Evolutionary conservation across 106 monocot species (phyloP).

Genomic region (Chionographis japonica): DNA sequence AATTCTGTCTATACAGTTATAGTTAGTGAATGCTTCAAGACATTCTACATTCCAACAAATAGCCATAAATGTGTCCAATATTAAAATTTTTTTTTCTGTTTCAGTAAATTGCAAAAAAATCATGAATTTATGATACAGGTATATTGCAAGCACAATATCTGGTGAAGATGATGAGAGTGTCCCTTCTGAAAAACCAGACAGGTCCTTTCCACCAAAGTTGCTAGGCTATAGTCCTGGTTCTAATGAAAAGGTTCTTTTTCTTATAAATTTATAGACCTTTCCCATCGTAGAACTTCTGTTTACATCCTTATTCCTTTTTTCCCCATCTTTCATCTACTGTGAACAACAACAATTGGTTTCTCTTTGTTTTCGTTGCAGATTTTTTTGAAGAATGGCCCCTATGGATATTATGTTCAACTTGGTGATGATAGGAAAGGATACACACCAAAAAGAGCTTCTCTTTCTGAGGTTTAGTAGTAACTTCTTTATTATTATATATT

Average conservation of each 20-base stretch:
- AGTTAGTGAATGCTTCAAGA: too few relatives aligned
- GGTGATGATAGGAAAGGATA: conserved; percentile 77
- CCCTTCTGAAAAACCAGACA: conserved; percentile 36
- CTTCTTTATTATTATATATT: not conserved
- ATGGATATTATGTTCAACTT: conserved; percentile 85
- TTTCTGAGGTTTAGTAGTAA: conserved; percentile 49
- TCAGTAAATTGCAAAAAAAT: not conserved
- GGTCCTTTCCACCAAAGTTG: conserved; percentile 62
- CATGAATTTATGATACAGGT: conserved; percentile 30
- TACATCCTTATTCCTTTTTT: too few relatives aligned
- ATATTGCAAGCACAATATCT: conserved; percentile 51
- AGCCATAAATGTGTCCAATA: too few relatives aligned
- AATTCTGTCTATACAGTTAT: too few relatives aligned
- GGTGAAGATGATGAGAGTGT: conserved; percentile 48
- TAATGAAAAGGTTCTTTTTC: conserved; percentile 55
- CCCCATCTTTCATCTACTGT: not conserved
- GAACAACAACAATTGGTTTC: not conserved
- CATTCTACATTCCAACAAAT: too few relatives aligned
- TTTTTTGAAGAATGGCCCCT: conserved; percentile 90
- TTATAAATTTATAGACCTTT: not conserved
- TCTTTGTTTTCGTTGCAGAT: conserved; percentile 37
- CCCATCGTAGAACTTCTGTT: too few relatives aligned
- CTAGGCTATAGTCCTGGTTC: conserved; percentile 61
- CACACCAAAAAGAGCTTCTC: conserved; percentile 74
- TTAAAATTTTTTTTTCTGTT: not conserved